These are phyloP conservation scores for Geoglossum glabrum DNA, from an alignment of 495 filamentous ascomycete species.

Conservation along the genomic window DNA sequence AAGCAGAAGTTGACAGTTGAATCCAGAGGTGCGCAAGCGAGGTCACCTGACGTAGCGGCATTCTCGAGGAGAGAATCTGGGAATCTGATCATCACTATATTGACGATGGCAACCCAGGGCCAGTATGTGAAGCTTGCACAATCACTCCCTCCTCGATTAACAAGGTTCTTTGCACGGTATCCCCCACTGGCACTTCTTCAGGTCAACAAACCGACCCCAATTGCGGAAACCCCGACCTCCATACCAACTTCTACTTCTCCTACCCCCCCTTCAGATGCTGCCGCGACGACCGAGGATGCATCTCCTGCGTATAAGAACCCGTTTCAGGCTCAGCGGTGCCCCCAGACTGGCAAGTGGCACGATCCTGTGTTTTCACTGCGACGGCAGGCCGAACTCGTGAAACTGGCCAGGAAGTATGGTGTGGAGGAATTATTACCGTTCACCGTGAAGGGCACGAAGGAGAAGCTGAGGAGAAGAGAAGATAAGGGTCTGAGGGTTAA, in stretches of 20 bases:
- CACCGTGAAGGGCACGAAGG: constrained; percentile 54
- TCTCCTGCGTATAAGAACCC: constrained; percentile 36
- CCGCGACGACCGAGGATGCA: neutral
- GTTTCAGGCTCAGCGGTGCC: constrained; percentile 52
- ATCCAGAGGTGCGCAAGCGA: too few species aligned
- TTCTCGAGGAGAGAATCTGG: too few species aligned
- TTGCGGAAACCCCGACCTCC: constrained; percentile 1
- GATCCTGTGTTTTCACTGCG: constrained; percentile 63
- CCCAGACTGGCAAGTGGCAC: constrained; percentile 55
- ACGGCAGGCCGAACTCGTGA: constrained; percentile 78
- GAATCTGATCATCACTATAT: neutral
- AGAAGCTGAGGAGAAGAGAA: constrained; percentile 38
- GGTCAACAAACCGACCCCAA: constrained; percentile 6
- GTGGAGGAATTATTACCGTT: constrained; percentile 69
- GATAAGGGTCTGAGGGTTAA: constrained; percentile 63
- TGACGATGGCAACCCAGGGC: neutral
- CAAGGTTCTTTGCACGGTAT: constrained; percentile 73
- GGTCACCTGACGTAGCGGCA: too few species aligned
- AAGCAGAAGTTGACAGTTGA: too few species aligned
- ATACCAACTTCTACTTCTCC: constrained; percentile 1
- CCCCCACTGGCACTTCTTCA: constrained; percentile 42
- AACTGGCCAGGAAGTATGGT: constrained; percentile 58
- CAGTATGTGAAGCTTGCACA: constrained; percentile 39
- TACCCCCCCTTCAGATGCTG: neutral
- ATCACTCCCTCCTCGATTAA: constrained; percentile 50